phyloP scores from a whole-genome alignment of 768 basidiomycete genomes.

The Mycena metata region DNA sequence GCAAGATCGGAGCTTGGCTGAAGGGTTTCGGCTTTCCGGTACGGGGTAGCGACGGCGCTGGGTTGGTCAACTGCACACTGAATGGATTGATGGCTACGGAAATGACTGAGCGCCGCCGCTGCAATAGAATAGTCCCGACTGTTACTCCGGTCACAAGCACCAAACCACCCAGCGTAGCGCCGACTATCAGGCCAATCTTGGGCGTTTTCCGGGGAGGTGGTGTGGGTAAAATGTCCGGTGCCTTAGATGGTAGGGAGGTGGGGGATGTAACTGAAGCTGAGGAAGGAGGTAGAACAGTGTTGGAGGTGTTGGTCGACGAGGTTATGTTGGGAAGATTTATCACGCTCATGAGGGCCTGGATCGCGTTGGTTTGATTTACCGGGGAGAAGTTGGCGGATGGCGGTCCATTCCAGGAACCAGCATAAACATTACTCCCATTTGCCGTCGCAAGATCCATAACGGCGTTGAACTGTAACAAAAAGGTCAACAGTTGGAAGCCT shows the following conservation, averaged over 20 bases:
- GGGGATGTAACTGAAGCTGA: too few relatives aligned
- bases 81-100: background rate
- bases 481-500: background rate
- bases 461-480: slow-evolving; percentile 27
- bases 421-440: slow-evolving; percentile 24
- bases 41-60: background rate
- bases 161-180: background rate
- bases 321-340: background rate
- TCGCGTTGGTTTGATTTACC: background rate
- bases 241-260: background rate
- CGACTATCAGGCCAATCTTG: background rate
- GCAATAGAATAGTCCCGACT: background rate
- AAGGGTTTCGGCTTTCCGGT: background rate
- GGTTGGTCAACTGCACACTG: background rate
- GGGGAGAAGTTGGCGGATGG: slow-evolving; percentile 1
- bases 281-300: background rate
- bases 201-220: background rate
- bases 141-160: background rate
- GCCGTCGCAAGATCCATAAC: slow-evolving; percentile 28
- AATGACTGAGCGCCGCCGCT: background rate
- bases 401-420: slow-evolving; percentile 13
- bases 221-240: background rate
- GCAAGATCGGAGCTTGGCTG: background rate
- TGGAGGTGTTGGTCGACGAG: background rate
- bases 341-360: background rate